Evolutionary conservation across 2,329 filamentous ascomycete species (phyloP), one percentile per base, ranked within the genome.

Genomic region (Monilinia laxa): DNA sequence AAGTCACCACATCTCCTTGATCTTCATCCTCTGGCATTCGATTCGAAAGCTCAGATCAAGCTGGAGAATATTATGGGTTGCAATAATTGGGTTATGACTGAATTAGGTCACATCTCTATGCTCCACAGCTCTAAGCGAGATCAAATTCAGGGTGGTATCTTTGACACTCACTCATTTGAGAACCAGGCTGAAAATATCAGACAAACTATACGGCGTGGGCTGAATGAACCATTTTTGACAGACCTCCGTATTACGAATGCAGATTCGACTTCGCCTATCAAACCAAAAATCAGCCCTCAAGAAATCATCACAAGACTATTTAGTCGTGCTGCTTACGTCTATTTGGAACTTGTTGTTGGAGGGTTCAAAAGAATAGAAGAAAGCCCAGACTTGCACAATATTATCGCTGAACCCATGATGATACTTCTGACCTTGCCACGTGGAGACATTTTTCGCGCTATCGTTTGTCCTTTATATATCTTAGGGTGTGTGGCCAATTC

Each of bases 121-220:
- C 78, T 89, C 9, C 81, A 85, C 62, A 79, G 81, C 1, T 86
- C 83, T 81, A 88, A 87, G 75, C 81, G 81, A 70, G 75, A 80
- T 28, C 79, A 79, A 68, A 80, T 78, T 58, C 73, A 68, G 31
- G 52, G 67, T 23, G 69, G 67, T 14, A 28, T 47, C 23, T 66
- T 69, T 25, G 64, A 70, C 60, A 59, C 28, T 16, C 40, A 64
- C 14, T 66, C 67, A 45, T 70, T 73, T 54, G 45, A 68, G 5
- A 40, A 57, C 5, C 67, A 47, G n/a, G 68, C 56, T 0, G 67
- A 65, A 18, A 49, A 70, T 42, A 74, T 76, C 28, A 69, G 66
- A 16, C 56, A 55, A 52, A 68, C 71, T n/a, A 67, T 76, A 23
- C 68, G 70, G 47, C 64, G 49, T 28, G 71, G 70, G 9, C 25